phyloP scores from a whole-genome alignment of 2,329 filamentous ascomycete genomes.

The Fusarium caatingaense region DNA sequence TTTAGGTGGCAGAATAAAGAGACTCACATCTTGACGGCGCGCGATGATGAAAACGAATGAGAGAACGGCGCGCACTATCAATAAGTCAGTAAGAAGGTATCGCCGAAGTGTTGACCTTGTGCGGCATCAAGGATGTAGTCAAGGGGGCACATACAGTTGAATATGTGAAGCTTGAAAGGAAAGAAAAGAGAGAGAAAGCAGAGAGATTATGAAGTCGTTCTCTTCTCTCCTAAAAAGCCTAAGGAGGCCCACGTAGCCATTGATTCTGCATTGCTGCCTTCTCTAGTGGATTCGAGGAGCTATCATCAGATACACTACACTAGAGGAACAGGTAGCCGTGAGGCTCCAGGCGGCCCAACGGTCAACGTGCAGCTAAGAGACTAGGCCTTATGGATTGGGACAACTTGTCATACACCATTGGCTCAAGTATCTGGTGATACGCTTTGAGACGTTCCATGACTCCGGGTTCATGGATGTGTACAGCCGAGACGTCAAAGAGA shows the following conservation, averaged over 20 bases:
- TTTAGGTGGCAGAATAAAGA: background rate
- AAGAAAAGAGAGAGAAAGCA: background rate
- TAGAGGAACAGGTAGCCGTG: background rate
- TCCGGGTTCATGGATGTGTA: background rate
- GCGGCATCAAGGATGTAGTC: background rate
- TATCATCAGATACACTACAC: background rate
- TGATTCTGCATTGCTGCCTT: background rate
- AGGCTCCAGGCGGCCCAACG: background rate
- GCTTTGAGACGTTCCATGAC: rapidly evolving
- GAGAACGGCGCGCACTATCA: background rate
- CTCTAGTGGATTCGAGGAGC: background rate
- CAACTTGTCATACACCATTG: background rate
- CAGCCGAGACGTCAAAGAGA: background rate
- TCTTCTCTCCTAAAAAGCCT: background rate
- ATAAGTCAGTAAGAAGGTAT: background rate
- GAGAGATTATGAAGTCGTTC: background rate
- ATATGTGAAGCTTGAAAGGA: background rate
- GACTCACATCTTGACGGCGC: background rate
- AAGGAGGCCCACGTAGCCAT: background rate
- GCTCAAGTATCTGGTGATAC: rapidly evolving
- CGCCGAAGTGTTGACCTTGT: background rate
- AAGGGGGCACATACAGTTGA: background rate
- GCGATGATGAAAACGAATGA: background rate
- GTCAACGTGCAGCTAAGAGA: rapidly evolving
- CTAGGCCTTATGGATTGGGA: background rate